Evolutionary conservation across 2,329 filamentous ascomycete genomes (phyloP).

Genomic region (Pseudocercospora musae): DNA sequence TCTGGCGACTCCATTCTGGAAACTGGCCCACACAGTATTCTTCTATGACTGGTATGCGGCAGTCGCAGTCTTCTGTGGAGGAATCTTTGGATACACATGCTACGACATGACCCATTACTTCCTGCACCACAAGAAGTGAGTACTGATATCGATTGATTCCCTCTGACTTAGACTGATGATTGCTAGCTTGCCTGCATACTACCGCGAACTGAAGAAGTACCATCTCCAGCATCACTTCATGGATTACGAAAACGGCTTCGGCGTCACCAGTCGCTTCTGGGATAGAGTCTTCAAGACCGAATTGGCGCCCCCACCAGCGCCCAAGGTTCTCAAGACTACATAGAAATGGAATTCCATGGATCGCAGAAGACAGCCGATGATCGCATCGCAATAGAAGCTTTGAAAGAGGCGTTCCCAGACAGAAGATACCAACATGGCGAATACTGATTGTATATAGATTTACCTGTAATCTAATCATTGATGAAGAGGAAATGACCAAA

Average conservation of each 20-base stretch:
- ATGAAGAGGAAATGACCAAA: background rate
- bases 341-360: constrained; percentile 14
- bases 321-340: constrained; percentile 49
- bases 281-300: constrained; percentile 89
- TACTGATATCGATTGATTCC: constrained; percentile 19
- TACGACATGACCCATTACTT: constrained; percentile 99
- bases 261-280: constrained; percentile 96
- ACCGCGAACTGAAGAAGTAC: constrained; percentile 92
- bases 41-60: constrained; percentile 81
- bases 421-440: constrained; percentile 17
- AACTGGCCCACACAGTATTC: constrained; percentile 78
- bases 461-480: constrained; percentile 2
- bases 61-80: constrained; percentile 76
- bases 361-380: constrained; percentile 10
- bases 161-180: constrained; percentile 9
- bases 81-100: constrained; percentile 91
- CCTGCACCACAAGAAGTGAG: constrained; percentile 84
- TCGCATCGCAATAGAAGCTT: constrained; percentile 6
- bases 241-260: constrained; percentile 96
- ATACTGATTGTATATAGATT: constrained; percentile 12
- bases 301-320: constrained; percentile 52
- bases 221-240: constrained; percentile 97
- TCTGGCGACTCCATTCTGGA: constrained; percentile 88
- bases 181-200: constrained; percentile 73
- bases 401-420: constrained; percentile 9